These are phyloP conservation scores for Moesziomyces sp. DNA, from an alignment of 1,284 basidiomycete genomes.

Conservation along the genomic window DNA sequence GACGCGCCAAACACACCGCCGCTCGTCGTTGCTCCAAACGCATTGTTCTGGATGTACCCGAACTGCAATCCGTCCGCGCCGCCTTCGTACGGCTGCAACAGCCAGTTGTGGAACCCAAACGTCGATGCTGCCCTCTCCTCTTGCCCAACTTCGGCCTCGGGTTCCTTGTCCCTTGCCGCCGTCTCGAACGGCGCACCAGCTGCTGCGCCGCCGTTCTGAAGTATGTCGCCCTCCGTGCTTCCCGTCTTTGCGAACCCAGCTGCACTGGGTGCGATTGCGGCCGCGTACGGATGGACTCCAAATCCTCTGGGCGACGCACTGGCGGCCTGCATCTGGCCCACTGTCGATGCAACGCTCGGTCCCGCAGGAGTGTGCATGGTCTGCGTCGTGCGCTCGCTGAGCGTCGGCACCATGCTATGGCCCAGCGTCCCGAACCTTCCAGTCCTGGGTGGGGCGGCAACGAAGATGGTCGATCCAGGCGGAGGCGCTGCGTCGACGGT, in stretches of 20 bases:
- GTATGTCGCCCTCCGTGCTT: not conserved
- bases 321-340: not conserved
- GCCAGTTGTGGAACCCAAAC: conserved; percentile 50
- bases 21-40: too few relatives aligned
- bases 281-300: conserved; percentile 4
- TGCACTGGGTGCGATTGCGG: conserved; percentile 1
- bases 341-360: not conserved
- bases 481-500: conserved; percentile 30
- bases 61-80: conserved; percentile 19
- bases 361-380: not conserved
- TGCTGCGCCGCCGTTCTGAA: not conserved
- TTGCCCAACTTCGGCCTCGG: not conserved
- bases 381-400: conserved; percentile 41
- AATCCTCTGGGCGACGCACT: conserved; percentile 12
- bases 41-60: not conserved
- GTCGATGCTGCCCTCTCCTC: conserved; percentile 14
- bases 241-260: conserved; percentile 2
- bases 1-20: conserved; percentile 3
- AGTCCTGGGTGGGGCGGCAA: conserved; percentile 35
- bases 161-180: not conserved
- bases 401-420: conserved; percentile 30
- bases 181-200: not conserved
- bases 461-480: conserved; percentile 44
- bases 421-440: conserved; percentile 23
- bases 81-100: conserved; percentile 46